Base-by-base conservation (phyloP, 345 rosid genomes). In the Brassica carinata region DNA sequence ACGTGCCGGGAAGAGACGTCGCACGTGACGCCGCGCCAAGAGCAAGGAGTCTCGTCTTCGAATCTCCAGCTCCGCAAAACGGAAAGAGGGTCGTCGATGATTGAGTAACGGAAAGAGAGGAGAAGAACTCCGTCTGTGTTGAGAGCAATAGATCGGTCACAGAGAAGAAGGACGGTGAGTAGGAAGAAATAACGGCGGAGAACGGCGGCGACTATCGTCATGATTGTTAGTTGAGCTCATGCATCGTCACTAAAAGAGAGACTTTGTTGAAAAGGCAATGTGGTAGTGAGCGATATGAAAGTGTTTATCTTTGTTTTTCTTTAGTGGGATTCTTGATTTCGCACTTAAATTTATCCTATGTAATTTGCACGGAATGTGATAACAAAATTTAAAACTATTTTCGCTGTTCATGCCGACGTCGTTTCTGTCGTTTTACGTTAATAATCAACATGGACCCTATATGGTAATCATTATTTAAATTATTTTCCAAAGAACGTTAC, bases 111-210 rank as follows among this genome's bases (percentile, higher is more conserved):
- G 79, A 96, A 86, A 76, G 99, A 96, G 59, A 90, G 90, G 67
- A 96, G 85, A 29, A 96, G 86, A 64, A 91, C 80, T 14, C 96
- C 98, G 74, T 96, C 99, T 8, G 85, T 87, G 85, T 79, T 90
- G 4, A 93, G 84, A 64, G 89, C 88, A 62, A 74, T 61, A 33
- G 86, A 79, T 3, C 71, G 73, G 51, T 74, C 64, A 2, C 31
- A 6, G 0, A 72, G 23, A 11, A 67, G 57, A 53, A 64, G 3
- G 59, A 77, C 14, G 15, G 81, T 23, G 11, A 48, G 7, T 10
- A 66, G 2, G 3, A 71, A 72, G 51, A 82, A 77, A 79, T 40
- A 77, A 82, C 79, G 85, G 71, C 72, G 69, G 76, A 72, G 14
- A 69, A 74, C 79, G 27, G 79, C 78, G 73, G 57, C 69, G 36